Evolutionary conservation across 768 basidiomycete species (phyloP), one percentile per base, ranked within the genome.

Genomic region (Naganishia vishniacii): DNA sequence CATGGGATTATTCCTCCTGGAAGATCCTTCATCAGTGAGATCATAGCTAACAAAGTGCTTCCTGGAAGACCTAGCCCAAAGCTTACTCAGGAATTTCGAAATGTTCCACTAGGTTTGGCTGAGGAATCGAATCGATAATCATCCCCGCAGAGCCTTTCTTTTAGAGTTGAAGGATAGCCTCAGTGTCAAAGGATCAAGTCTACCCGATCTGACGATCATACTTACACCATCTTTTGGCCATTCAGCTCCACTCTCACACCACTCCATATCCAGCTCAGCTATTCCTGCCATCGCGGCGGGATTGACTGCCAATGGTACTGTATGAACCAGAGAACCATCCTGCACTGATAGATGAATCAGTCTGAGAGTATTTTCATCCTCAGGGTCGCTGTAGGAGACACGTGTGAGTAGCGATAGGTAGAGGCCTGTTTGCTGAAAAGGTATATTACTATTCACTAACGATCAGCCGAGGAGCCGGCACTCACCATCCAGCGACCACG

Each of bases 121-220:
- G 48, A 1, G 62, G 62, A 49, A 63, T 53, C n/a, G 62, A 63
- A 42, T 63, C 62, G 48, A 63, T 53, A 25, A 63, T 63, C 62
- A 63, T 63, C 20, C 48, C 44, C 5, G 48, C 62, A 16, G 62
- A 63, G 28, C 62, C 62, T 53, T 63, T 63, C 62, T 63, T 11
- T n/a, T 16, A 40, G 58, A 26, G 40, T 23, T n/a, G 31, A 20
- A 4, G 11, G 3, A 34, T n/a, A n/a, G n/a, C n/a, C n/a, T n/a
- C n/a, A n/a, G n/a, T 7, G 15, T 15, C 34, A 37, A 15, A 37
- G 34, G 34, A 37, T 7, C 34, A 37, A 51, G 49, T 32, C n/a
- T 31, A 16, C 15, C 20, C n/a, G 13, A 1, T 18, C 28, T 18
- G 53, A 37, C 4, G 23, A 20, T 20, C 3, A 13, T 3, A 40